Evolutionary conservation across 306 rosid species (phyloP), one percentile per base, ranked within the genome.

Genomic region (Lathyrus tuberosus): DNA sequence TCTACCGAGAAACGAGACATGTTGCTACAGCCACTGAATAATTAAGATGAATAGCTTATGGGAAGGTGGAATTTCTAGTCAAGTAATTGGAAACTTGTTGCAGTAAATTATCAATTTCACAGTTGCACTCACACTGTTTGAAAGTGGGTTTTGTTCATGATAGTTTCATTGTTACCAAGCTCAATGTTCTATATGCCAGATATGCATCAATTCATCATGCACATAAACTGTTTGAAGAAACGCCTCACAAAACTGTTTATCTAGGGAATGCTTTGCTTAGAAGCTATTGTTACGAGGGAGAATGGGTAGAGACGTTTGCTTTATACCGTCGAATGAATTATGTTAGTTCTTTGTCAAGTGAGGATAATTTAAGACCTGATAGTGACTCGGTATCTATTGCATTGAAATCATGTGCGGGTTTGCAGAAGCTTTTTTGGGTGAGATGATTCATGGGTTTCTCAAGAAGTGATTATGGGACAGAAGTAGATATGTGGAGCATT

Each of bases 231-330:
- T 62, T 62, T 20, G 51, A 62, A 16, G 57, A 66, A 44, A 66
- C 71, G n/a, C 70, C 56, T 26, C 68, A 62, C 68, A 87, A 48
- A 78, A 77, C 83, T 42, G 84, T 79, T 15, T 78, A 77, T 67
- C 83, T 86, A 0, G 88, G 89, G 92, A 87, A 87, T 69, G 90
- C 91, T 42, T 53, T 84, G 24, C 88, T 89, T 8, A 78, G 96
- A 75, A 83, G 89, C 73, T 83, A 77, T 49, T 80, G 57, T 60
- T 65, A 40, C 11, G 80, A 78, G 53, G 82, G 86, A 33, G 72
- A 71, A 76, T 88, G 89, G 89, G 79, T 65, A 54, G 79, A 76
- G 71, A 80, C 91, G 0, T 53, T 92, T 37, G 11, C 43, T 56
- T 12, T 62, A 20, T 62, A 40, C 51, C 51, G 48, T 44, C 81